Evolutionary conservation across 2,329 filamentous ascomycete species (phyloP).

Genomic region (Colletotrichum nymphaeae): DNA sequence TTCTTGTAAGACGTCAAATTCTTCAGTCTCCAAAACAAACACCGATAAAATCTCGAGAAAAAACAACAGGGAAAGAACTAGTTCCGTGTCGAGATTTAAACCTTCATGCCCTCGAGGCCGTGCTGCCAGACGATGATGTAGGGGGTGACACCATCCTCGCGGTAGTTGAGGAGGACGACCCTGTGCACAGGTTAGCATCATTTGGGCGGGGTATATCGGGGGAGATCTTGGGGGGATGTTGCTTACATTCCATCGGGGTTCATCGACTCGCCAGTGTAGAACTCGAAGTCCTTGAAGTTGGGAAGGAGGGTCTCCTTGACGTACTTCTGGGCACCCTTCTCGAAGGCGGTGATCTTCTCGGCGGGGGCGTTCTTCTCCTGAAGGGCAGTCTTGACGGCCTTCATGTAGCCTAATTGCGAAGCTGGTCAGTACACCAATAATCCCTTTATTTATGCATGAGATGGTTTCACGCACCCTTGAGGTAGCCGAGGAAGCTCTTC

Average conservation of each 20-base stretch:
- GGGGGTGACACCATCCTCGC: slow-evolving; percentile 93
- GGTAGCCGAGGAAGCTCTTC: slow-evolving; percentile 83
- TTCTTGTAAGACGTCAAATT: slow-evolving; percentile 12
- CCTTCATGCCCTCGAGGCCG: slow-evolving; percentile 89
- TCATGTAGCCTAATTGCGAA: slow-evolving; percentile 80
- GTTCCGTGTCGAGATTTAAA: slow-evolving; percentile 66
- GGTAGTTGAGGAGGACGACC: slow-evolving; percentile 95
- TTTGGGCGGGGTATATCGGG: background rate
- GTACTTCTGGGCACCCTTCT: slow-evolving; percentile 78
- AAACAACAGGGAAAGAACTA: slow-evolving; percentile 8
- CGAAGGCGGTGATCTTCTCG: slow-evolving; percentile 80
- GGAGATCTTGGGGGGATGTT: background rate
- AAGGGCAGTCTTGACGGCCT: slow-evolving; percentile 81
- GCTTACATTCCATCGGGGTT: slow-evolving; percentile 92
- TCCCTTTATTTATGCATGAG: background rate
- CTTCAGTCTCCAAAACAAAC: background rate
- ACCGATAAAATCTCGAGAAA: slow-evolving; percentile 27
- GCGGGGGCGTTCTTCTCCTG: slow-evolving; percentile 70
- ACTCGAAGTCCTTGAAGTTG: slow-evolving; percentile 97
- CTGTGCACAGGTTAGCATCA: slow-evolving; percentile 52
- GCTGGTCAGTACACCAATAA: background rate
- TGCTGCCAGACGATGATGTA: slow-evolving; percentile 96
- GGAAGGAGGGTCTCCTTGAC: slow-evolving; percentile 84
- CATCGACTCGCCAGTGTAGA: slow-evolving; percentile 93
- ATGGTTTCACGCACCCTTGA: slow-evolving; percentile 77